These are phyloP conservation scores for Penicillium polonicum DNA, from an alignment of 2,329 filamentous ascomycete genomes.

Conservation along the genomic window DNA sequence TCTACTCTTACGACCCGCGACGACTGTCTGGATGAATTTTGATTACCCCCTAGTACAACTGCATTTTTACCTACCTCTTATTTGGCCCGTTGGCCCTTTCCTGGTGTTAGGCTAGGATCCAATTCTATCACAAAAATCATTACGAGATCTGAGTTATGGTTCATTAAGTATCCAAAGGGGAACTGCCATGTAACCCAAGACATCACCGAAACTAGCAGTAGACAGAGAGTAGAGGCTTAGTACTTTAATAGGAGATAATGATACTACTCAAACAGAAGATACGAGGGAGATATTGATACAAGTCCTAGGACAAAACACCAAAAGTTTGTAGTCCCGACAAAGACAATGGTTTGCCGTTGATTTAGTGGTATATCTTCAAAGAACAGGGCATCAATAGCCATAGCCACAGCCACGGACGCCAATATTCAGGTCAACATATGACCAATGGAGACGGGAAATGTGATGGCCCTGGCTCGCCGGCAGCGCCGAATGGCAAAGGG, in stretches of 20 bases:
- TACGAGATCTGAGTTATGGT: neutral
- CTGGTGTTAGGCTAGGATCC: neutral
- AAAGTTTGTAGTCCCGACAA: constrained; percentile 1
- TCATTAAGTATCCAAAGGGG: too few species aligned
- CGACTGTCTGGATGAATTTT: constrained; percentile 4
- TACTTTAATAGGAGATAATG: neutral
- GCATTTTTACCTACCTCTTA: neutral
- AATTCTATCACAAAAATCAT: neutral
- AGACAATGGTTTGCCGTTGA: constrained; percentile 4
- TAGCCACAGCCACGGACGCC: neutral
- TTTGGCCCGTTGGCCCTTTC: neutral
- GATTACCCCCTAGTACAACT: constrained; percentile 7
- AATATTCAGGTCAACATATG: neutral
- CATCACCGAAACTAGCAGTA: neutral
- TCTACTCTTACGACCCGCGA: constrained; percentile 6
- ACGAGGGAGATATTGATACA: neutral
- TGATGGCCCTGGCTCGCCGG: neutral
- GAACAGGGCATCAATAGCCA: neutral
- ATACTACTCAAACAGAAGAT: neutral
- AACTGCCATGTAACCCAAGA: neutral
- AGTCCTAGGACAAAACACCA: neutral
- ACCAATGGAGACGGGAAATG: neutral
- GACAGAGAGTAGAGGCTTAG: neutral
- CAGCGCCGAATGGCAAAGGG: neutral
- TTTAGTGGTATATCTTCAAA: neutral